A percentile compares a stretch with the other conserved stretches of the same genome.
Evolutionary conservation across 2,329 filamentous ascomycete genomes (phyloP).

Genomic region (Colletotrichum simmondsii): DNA sequence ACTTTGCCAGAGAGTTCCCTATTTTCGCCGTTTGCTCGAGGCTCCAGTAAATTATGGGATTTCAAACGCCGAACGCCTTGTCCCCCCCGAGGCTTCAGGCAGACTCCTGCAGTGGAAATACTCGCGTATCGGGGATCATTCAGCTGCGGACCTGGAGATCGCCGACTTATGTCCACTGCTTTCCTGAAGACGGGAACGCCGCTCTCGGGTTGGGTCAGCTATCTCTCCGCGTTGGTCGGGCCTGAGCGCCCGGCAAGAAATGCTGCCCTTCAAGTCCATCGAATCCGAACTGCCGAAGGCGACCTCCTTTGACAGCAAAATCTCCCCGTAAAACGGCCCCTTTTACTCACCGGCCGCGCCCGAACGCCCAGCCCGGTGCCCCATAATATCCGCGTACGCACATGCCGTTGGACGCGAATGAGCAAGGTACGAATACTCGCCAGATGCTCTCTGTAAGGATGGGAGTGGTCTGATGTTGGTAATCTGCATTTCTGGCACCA

Average conservation of each 20-base stretch:
- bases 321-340: background rate
- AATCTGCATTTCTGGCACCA: background rate
- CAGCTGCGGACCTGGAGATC: background rate
- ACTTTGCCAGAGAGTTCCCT: slow-evolving; percentile 23
- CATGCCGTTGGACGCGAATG: background rate
- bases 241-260: background rate
- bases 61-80: slow-evolving; percentile 31
- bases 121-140: slow-evolving; percentile 4
- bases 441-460: slow-evolving; percentile 8
- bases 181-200: background rate
- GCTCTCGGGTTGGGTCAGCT: background rate
- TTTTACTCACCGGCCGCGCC: background rate
- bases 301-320: background rate
- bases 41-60: background rate
- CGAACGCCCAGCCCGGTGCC: background rate
- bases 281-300: background rate
- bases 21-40: slow-evolving; percentile 34
- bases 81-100: background rate
- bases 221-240: background rate
- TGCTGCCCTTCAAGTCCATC: background rate
- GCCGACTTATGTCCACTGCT: slow-evolving; percentile 16
- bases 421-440: background rate
- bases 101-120: background rate
- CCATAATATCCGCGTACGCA: background rate
- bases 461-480: slow-evolving; percentile 18